Evolutionary conservation across 2,329 filamentous ascomycete genomes (phyloP).

Genomic region (Pseudocercospora macadamiae): DNA sequence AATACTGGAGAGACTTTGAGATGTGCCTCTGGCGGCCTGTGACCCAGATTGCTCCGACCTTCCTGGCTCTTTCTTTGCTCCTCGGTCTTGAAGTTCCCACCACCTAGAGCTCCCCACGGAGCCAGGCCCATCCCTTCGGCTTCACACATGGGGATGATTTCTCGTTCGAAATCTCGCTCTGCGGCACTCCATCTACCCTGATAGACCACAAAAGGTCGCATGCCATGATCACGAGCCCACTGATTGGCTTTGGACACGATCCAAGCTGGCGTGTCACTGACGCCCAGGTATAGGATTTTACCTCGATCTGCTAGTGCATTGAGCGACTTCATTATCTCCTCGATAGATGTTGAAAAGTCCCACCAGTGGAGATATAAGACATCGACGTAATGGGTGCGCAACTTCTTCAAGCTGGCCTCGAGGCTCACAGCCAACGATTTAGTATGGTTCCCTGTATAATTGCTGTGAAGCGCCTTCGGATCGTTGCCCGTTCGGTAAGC

Average conservation of each 20-base stretch:
- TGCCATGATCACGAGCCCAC: slow-evolving; percentile 68
- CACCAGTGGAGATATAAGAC: slow-evolving; percentile 45
- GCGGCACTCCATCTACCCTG: slow-evolving; percentile 59
- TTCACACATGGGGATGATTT: slow-evolving; percentile 64
- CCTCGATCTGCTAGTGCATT: slow-evolving; percentile 62
- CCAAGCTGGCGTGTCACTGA: slow-evolving; percentile 72
- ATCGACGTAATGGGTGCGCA: slow-evolving; percentile 71
- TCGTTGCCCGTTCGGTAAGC: slow-evolving; percentile 31
- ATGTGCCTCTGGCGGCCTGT: slow-evolving; percentile 6
- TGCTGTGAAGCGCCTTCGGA: slow-evolving; percentile 43
- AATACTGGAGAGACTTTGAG: slow-evolving; percentile 57
- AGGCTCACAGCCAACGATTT: slow-evolving; percentile 62
- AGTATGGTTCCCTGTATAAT: slow-evolving; percentile 62
- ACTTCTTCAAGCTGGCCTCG: slow-evolving; percentile 46
- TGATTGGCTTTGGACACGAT: slow-evolving; percentile 29
- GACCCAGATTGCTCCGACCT: slow-evolving; percentile 16
- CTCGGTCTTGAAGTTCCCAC: slow-evolving; percentile 47
- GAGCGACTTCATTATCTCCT: slow-evolving; percentile 69
- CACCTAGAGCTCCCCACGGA: slow-evolving; percentile 54
- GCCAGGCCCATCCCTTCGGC: slow-evolving; percentile 61
- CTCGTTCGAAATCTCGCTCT: slow-evolving; percentile 54
- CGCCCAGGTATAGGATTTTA: slow-evolving; percentile 65
- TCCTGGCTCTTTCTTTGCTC: slow-evolving; percentile 30
- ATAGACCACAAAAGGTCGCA: slow-evolving; percentile 71
- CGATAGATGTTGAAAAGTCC: slow-evolving; percentile 48